Evolutionary conservation across 352 stramenopile species (phyloP), one percentile per base, ranked within the genome.

Genomic region (Phytophthora sansomeana): DNA sequence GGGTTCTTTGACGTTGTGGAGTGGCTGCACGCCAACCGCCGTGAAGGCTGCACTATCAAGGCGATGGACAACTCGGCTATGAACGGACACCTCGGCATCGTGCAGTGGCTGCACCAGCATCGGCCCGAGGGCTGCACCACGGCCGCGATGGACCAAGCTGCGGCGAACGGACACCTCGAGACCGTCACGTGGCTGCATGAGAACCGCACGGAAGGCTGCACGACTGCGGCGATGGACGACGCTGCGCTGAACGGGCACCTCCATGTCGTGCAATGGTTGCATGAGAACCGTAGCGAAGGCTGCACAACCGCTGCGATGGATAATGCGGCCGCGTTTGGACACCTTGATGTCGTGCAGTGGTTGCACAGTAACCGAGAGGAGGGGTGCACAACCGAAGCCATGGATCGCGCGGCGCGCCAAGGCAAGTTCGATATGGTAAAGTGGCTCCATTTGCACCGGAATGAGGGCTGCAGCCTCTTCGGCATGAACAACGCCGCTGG

Each of bases 101-200:
- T 78, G n/a, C 58, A 68, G 41, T 78, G 65, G 70, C 38, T 78
- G 11, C 64, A 74, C 46, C 19, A 63, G 24, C 16, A 70, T 26
- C 33, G 63, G 14, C 9, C 49, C 1, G 58, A 71, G 58, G 63
- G 68, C 1, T 76, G 68, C 36, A 76, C 63, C 11, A 50, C 39
- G 11, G 52, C 52, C 21, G 64, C 58, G 4, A 64, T 71, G 36
- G 57, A 72, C 38, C 60, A 73, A 36, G 65, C 65, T 54, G 65
- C 65, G 33, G 58, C 65, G 0, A 55, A 67, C 10, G 84, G 84
- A 17, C 81, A 86, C 28, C 32, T 90, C 11, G 77, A 80, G 17
- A 69, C 86, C 13, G 60, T 91, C n/a, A 48, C 80, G 52, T 92
- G 76, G 75, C 70, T 91, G 2, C 78, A 87, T 5, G 43, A 48